These are phyloP conservation scores for Kandelia obovata DNA, from an alignment of 345 rosid species.

Conservation along the genomic window DNA sequence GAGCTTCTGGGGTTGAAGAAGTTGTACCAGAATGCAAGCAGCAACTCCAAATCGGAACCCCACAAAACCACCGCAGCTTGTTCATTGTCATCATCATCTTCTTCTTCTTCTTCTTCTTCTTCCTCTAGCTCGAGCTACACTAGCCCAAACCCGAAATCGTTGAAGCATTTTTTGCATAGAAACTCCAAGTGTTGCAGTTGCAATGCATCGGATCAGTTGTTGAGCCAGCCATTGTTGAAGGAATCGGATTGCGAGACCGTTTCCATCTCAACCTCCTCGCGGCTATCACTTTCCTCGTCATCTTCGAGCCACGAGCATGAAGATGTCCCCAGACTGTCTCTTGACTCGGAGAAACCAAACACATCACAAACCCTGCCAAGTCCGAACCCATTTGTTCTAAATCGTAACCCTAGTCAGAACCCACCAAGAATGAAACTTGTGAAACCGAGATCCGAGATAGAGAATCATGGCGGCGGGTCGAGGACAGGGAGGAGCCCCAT, in stretches of 20 bases:
- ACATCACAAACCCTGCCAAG: neutral
- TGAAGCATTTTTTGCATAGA: constrained; percentile 64
- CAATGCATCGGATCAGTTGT: constrained; percentile 37
- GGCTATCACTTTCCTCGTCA: constrained; percentile 81
- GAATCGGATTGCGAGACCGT: constrained; percentile 64
- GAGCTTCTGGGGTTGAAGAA: constrained; percentile 76
- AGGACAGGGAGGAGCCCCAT: constrained; percentile 63
- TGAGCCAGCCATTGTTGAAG: constrained; percentile 63
- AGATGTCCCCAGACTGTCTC: constrained; percentile 70
- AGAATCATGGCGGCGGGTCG: constrained; percentile 17
- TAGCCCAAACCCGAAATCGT: constrained; percentile 39
- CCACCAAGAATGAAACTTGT: constrained; percentile 65
- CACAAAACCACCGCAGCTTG: constrained; percentile 4
- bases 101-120: constrained; percentile 19
- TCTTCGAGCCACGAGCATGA: constrained; percentile 91
- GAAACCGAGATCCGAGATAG: constrained; percentile 42
- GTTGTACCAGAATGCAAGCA: constrained; percentile 41
- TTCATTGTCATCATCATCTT: constrained; percentile 8
- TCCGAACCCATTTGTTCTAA: constrained; percentile 59
- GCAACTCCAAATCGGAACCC: constrained; percentile 30
- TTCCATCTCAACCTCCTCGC: constrained; percentile 58
- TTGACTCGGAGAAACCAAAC: constrained; percentile 62
- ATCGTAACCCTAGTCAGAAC: constrained; percentile 32
- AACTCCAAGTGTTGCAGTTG: constrained; percentile 47
- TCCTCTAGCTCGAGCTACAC: neutral